Evolutionary conservation across 2,329 filamentous ascomycete species (phyloP).

Genomic region (Paramyrothecium sp.): DNA sequence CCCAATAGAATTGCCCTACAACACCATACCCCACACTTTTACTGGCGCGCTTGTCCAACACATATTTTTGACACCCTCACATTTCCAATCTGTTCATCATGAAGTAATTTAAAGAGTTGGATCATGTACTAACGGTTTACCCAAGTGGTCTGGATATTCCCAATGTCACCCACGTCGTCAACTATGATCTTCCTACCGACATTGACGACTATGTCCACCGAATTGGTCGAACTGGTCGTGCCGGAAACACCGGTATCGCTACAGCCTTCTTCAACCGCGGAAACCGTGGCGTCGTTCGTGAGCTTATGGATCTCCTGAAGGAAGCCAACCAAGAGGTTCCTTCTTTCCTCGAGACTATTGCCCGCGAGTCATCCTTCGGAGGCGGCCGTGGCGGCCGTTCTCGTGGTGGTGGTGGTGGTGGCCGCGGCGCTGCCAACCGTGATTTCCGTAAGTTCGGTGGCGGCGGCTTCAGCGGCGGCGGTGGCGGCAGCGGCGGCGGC

Average conservation of each 20-base stretch:
- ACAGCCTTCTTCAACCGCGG: conserved; percentile 99
- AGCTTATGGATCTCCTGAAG: conserved; percentile 95
- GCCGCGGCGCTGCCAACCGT: conserved; percentile 73
- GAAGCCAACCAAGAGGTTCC: conserved; percentile 98
- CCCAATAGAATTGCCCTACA: no score
- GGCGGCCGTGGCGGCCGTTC: conserved; percentile 59
- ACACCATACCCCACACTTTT: no score
- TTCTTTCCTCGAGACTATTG: conserved; percentile 92
- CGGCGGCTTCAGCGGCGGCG: conserved; percentile 43
- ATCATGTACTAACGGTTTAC: background rate
- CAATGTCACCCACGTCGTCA: conserved; percentile 95
- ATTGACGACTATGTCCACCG: conserved; percentile 99
- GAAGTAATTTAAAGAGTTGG: background rate
- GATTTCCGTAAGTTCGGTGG: conserved; percentile 84
- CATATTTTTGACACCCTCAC: no score
- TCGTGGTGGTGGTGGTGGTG: conserved; percentile 54
- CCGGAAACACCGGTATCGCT: conserved; percentile 96
- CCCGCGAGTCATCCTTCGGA: conserved; percentile 86
- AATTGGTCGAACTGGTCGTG: conserved; percentile 99
- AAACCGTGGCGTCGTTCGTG: conserved; percentile 95
- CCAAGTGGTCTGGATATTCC: conserved; percentile 79
- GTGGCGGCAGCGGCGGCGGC: conserved; percentile 37
- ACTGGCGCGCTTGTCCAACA: no score
- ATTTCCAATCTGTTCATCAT: background rate
- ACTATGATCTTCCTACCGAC: conserved; percentile 98